Evolutionary conservation across 2,329 filamentous ascomycete species (phyloP).

Genomic region (Penicillium janthinellum): DNA sequence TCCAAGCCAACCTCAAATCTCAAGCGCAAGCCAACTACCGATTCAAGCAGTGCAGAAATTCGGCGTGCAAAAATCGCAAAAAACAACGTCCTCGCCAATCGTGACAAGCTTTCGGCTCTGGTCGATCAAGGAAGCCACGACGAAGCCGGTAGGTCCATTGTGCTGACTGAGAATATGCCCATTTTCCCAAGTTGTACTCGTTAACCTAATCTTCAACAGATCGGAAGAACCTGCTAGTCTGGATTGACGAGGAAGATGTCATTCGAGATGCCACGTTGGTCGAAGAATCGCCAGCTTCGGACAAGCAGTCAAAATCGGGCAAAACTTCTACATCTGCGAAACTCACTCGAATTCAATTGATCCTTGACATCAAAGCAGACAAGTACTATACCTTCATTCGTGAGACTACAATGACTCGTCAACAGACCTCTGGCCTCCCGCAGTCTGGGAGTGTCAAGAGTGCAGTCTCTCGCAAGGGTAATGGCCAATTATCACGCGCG

Average conservation of each 20-base stretch:
- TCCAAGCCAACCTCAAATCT: background rate
- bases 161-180: no score
- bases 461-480: background rate
- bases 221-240: background rate
- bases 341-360: background rate
- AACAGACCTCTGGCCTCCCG: no score
- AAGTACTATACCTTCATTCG: background rate
- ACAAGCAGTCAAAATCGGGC: background rate
- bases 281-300: background rate
- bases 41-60: background rate
- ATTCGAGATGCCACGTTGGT: background rate
- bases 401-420: background rate
- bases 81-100: background rate
- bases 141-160: background rate
- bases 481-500: background rate
- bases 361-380: background rate
- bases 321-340: background rate
- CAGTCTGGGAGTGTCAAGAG: background rate
- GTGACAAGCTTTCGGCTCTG: background rate
- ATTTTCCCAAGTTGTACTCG: background rate
- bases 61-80: background rate
- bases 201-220: background rate
- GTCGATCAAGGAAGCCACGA: background rate
- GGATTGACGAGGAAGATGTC: background rate
- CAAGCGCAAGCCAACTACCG: background rate